These are phyloP conservation scores for Neurospora hispaniola DNA, from an alignment of 495 filamentous ascomycete species.

Conservation along the genomic window DNA sequence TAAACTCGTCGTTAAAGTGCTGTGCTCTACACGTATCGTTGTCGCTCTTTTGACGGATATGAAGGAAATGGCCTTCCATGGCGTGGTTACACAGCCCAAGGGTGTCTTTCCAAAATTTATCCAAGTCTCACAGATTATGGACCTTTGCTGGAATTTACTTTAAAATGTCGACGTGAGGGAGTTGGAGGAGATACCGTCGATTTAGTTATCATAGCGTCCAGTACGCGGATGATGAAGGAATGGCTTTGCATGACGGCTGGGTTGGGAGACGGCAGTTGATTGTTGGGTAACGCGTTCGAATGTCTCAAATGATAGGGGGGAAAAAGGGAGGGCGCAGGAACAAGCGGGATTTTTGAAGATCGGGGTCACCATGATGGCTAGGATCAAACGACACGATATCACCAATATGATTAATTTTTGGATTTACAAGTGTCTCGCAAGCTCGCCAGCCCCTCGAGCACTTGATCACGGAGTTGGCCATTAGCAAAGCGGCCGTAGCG, in stretches of 20 bases:
- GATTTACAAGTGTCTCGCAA: slow-evolving; percentile 53
- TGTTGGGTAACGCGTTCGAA: background rate
- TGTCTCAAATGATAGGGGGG: background rate
- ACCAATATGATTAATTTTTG: slow-evolving; percentile 22
- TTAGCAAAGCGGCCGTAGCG: slow-evolving; percentile 68
- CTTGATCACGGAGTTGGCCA: slow-evolving; percentile 44
- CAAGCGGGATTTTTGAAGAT: background rate
- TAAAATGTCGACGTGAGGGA: no score
- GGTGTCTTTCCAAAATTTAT: accelerated
- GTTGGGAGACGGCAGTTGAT: background rate
- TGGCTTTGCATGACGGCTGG: background rate
- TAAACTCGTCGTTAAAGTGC: background rate
- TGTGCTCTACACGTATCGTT: background rate
- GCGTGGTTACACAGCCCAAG: background rate
- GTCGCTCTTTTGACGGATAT: background rate
- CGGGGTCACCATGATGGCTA: background rate
- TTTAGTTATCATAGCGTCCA: background rate
- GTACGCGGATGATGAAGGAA: background rate
- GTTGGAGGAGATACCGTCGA: no score
- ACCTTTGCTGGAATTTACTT: no score
- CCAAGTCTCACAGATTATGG: background rate
- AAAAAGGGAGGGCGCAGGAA: background rate
- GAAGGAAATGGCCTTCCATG: background rate
- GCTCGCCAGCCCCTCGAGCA: slow-evolving; percentile 50
- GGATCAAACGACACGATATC: background rate